Base-by-base conservation (phyloP, 2,329 filamentous ascomycete species). In the Botrytis medusae region DNA sequence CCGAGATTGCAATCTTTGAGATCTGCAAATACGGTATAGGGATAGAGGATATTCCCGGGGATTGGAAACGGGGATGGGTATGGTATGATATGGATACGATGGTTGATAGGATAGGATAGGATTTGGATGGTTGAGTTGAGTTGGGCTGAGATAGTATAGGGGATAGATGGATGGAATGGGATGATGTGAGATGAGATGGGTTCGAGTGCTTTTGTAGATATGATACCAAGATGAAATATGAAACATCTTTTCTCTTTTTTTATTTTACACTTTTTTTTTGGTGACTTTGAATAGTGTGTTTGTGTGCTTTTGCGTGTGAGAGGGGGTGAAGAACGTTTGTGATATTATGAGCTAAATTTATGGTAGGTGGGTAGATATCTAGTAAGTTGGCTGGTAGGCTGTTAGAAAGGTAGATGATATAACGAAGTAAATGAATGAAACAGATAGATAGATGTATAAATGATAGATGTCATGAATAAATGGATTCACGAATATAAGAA, bases 161-260 rank as follows among this genome's bases (percentile, higher is more conserved):
- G n/a, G n/a, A 54, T 18, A 6, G n/a, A 18, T 29, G 4, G 25
- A 69, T 44, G 29, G 51, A 9, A 57, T 59, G 29, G 14, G 20
- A 42, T 29, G 12, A 4, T 16, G 42, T 25, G 37, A 59, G n/a
- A 22, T 65, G 63, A 51, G 46, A 65, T 65, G 46, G 37, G 32
- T 61, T 22, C 16, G 69, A 40, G 69, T 44, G 9, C 32, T 63
- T 64, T 65, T 72, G 69, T 72, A 67, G 44, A 72, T 72, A 72
- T 72, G 69, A 72, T 72, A 72, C 69, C 69, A 72, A 72, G 60
- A 72, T 65, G 46, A 57, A 71, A 67, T 57, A 65, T 18, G n/a
- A 63, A 32, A 63, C 44, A 63, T 48, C 57, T 63, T 71, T 70
- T 32, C 51, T 63, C n/a, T 48, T 48, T 62, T 62, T n/a, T 25